Evolutionary conservation across 176 grass and related monocot species (phyloP), one percentile per base, ranked within the genome.

Genomic region (Tillandsia fasciculata): DNA sequence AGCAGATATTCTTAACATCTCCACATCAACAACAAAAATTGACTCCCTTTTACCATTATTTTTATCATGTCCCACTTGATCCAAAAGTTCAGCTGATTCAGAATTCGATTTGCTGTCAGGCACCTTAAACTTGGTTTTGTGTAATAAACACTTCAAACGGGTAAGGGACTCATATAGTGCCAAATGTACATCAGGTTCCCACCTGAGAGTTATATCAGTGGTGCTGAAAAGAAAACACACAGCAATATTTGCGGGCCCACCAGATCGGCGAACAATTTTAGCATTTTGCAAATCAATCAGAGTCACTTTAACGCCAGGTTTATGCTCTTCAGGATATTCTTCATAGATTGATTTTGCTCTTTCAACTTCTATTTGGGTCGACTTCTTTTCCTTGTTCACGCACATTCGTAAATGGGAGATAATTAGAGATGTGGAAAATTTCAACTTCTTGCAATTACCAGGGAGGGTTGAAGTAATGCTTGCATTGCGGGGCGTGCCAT

Each of bases 211-310:
- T 75, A 99, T 99, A 76, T 93, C 94, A 64, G 82, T 84, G 70
- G 89, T 86, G 61, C 89, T 90, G 68, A 99, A 93, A 61, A 99
- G 70, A 66, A 82, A 87, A 79, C 89, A 93, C 63, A 87, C 76
- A 83, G 74, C 68, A 78, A 84, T 67, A 88, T 93, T 87, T 52
- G 87, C 63, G 76, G 84, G 67, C 54, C 87, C 82, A 85, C 86
- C 83, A 6, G 79, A 81, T 69, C 77, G 84, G 13, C 76, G 86
- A 80, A 99, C 86, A 79, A 99, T 83, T 76, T 93, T 90, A 69
- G 94, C 87, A 90, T 93, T 93, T 71, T 99, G 94, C 82, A 99
- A 72, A 87, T 99, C 94, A 83, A 99, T 74, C 72, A 99, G 77
- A 79, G 86, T 88, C 23, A 99, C 81, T 79, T 83, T 99, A 82